Evolutionary conservation across 2,329 filamentous ascomycete genomes (phyloP).

Genomic region (Pseudogymnoascus sp.): DNA sequence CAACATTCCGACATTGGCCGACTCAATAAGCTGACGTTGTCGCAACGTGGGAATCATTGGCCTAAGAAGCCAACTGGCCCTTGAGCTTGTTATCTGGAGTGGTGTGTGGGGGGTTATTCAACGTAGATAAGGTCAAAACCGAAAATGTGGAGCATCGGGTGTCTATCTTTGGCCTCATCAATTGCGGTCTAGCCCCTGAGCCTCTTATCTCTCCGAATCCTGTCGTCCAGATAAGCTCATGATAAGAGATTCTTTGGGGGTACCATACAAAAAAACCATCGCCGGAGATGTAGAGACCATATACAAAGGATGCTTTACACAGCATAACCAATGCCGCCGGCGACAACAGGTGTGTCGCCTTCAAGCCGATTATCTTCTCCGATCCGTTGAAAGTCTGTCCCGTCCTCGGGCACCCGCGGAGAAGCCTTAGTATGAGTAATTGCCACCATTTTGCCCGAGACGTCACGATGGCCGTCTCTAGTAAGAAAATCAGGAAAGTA

Average conservation of each 20-base stretch:
- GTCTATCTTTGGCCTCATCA: not conserved
- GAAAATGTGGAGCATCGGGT: not conserved
- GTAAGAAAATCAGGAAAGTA: not conserved
- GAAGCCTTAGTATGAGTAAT: not conserved
- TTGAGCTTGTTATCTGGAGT: not conserved
- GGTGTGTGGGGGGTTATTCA: not conserved
- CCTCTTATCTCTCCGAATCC: not conserved
- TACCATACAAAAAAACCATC: not conserved
- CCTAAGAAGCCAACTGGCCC: not conserved
- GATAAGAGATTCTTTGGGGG: not conserved
- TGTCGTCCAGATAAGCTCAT: constrained; percentile 6
- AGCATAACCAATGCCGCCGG: not conserved
- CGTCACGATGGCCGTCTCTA: not conserved
- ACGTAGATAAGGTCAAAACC: not conserved
- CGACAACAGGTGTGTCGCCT: not conserved
- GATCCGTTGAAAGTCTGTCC: not conserved
- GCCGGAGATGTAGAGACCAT: not conserved
- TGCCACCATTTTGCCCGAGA: not conserved
- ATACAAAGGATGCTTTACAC: not conserved
- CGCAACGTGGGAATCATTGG: not conserved
- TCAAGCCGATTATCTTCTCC: not conserved
- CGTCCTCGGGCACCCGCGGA: not conserved
- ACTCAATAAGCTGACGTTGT: not conserved
- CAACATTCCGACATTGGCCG: not conserved
- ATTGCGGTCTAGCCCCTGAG: not conserved